phyloP scores from a whole-genome alignment of 106 monocot species.

The Acorus gramineus region DNA sequence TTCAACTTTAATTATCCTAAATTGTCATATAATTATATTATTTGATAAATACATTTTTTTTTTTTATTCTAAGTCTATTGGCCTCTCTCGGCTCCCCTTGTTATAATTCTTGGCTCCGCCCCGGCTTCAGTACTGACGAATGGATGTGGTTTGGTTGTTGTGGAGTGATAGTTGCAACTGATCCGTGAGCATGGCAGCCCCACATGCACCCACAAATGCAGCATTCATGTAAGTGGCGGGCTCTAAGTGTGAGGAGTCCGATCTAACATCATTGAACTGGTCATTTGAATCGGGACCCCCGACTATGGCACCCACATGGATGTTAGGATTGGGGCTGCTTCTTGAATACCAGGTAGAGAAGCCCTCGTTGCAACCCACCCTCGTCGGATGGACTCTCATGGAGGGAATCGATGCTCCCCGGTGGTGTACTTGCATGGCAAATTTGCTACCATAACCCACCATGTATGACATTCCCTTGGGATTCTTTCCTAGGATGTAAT shows the following conservation, averaged over 20 bases:
- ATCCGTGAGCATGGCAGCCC: constrained; percentile 16
- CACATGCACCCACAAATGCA: constrained; percentile 35
- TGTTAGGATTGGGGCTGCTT: constrained; percentile 30
- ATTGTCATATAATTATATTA: too few species aligned
- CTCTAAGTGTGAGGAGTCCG: constrained; percentile 28
- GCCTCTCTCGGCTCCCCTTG: too few species aligned
- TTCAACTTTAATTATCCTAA: too few species aligned
- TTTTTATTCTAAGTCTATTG: too few species aligned
- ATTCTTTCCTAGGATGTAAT: constrained; percentile 48
- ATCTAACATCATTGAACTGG: constrained; percentile 32
- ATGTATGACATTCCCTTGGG: constrained; percentile 41
- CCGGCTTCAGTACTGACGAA: too few species aligned
- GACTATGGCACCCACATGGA: constrained; percentile 40
- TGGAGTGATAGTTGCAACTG: too few species aligned
- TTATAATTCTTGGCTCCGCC: too few species aligned
- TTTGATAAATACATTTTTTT: too few species aligned
- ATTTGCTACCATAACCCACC: constrained; percentile 33
- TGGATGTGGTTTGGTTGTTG: too few species aligned
- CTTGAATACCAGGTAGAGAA: constrained; percentile 22
- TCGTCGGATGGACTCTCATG: constrained; percentile 10
- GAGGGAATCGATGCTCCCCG: constrained; percentile 53
- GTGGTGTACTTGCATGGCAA: constrained; percentile 35
- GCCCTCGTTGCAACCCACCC: constrained; percentile 30
- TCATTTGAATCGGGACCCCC: constrained; percentile 47
- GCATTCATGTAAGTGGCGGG: constrained; percentile 55